These are phyloP conservation scores for Candida qinlingensis DNA, from an alignment of 805 yeast species.

Conservation along the genomic window DNA sequence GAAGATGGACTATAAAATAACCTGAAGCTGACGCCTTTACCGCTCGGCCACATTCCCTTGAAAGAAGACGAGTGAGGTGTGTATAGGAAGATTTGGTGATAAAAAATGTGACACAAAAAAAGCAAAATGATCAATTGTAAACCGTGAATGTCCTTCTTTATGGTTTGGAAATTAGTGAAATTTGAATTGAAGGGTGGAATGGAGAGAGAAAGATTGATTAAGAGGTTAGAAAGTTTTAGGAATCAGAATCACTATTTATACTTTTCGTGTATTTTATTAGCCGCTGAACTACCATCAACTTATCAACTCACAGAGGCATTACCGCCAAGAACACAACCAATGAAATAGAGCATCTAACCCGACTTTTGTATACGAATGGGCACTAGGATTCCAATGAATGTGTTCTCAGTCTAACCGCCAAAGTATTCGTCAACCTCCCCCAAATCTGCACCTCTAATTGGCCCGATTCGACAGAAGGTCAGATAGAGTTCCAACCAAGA, in stretches of 20 bases:
- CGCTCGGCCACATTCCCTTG: conserved; percentile 24
- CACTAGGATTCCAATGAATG: not conserved
- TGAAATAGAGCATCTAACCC: no score
- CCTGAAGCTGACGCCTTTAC: conserved; percentile 25
- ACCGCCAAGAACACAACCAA: not conserved
- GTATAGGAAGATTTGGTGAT: not conserved
- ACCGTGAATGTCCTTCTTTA: no score
- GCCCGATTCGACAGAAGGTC: no score
- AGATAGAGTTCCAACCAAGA: no score
- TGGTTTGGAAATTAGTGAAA: not conserved
- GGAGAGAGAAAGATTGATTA: not conserved
- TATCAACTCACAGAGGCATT: not conserved
- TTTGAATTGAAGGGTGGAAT: not conserved
- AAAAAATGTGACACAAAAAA: not conserved
- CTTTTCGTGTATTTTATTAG: not conserved
- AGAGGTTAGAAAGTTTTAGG: no score
- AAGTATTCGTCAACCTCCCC: no score
- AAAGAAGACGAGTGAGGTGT: not conserved
- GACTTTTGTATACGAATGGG: no score
- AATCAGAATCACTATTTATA: not conserved
- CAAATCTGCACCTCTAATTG: no score
- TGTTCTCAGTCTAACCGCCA: not conserved
- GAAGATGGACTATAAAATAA: not conserved
- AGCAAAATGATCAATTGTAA: no score
- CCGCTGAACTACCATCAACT: not conserved